Evolutionary conservation across 129 eudicot species (phyloP), one percentile per base, ranked within the genome.

Genomic region (Flaveria ramosissima): DNA sequence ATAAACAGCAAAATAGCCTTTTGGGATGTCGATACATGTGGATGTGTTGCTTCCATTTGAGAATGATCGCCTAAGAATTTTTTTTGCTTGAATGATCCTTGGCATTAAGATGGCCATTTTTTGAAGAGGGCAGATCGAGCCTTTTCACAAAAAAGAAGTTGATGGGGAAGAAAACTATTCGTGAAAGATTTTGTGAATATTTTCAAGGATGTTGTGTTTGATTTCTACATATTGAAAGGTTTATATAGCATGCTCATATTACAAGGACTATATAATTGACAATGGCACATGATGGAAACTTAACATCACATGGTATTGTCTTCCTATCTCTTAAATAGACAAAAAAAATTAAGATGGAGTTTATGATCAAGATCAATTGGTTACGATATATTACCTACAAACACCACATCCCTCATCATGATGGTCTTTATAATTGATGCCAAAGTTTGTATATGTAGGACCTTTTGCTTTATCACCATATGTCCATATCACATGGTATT

Each of bases 91-190:
- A 9, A 7, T 8, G 62, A 20, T 19, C 27, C 62, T 24, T 7
- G 62, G 62, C 27, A 56, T 17, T 17, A 56, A 9, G 62, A 56
- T 56, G 27, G 62, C 27, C 62, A 56, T 56, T 56, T 55, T 56
- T 8, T 8, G 12, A 17, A 8, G 27, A 8, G 13, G 62, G 62
- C 9, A 56, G 26, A 56, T 36, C 3, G 61, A n/a, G 14, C 13
- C 50, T 45, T 43, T 43, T 45, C 9, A 45, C 14, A 6, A 45
- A 2, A 45, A 45, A 45, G 14, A 45, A 10, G 8, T 2, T 45
- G 50, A 8, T 11, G 3, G 3, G 11, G 13, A 45, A 11, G 3
- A 45, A 45, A 36, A 9, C 10, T 11, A 11, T 11, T 8, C 2
- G 50, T 45, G 50, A 45, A 45, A 8, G 50, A 45, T 45, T 45